phyloP scores from a whole-genome alignment of 2,329 filamentous ascomycete species.

The Fusarium napiforme region DNA sequence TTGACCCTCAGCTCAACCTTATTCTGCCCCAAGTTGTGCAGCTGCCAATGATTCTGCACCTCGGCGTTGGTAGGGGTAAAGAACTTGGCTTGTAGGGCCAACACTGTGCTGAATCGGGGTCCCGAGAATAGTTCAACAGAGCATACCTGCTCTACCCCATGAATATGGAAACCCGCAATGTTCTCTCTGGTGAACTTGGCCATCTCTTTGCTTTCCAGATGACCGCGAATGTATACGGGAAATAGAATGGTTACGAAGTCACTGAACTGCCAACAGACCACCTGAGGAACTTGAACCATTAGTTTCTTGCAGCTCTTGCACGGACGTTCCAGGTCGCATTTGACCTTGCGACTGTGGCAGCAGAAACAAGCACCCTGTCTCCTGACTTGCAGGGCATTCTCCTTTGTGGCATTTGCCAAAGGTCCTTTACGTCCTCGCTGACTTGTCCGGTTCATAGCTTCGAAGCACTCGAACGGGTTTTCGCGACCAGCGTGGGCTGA shows the following conservation, averaged over 20 bases:
- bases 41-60: conserved; percentile 63
- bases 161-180: conserved; percentile 56
- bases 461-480: conserved; percentile 66
- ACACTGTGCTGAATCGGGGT: conserved; percentile 54
- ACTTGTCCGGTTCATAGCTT: conserved; percentile 59
- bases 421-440: conserved; percentile 68
- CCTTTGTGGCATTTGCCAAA: conserved; percentile 63
- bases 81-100: conserved; percentile 63
- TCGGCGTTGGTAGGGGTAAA: conserved; percentile 62
- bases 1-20: conserved; percentile 55
- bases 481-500: conserved; percentile 60
- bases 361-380: conserved; percentile 68
- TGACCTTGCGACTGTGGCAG: conserved; percentile 69
- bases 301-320: conserved; percentile 68
- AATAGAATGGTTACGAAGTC: conserved; percentile 65
- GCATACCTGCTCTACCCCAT: conserved; percentile 55
- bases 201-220: conserved; percentile 64
- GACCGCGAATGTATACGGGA: conserved; percentile 61
- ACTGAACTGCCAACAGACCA: conserved; percentile 69
- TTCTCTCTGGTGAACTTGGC: conserved; percentile 60
- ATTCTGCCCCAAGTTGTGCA: conserved; percentile 50
- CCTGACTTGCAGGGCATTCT: conserved; percentile 65
- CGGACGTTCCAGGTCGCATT: conserved; percentile 65
- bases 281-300: conserved; percentile 60
- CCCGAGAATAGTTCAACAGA: conserved; percentile 63